These are phyloP conservation scores for Podosphaera aphanis DNA, from an alignment of 2,329 filamentous ascomycete species.

Conservation along the genomic window DNA sequence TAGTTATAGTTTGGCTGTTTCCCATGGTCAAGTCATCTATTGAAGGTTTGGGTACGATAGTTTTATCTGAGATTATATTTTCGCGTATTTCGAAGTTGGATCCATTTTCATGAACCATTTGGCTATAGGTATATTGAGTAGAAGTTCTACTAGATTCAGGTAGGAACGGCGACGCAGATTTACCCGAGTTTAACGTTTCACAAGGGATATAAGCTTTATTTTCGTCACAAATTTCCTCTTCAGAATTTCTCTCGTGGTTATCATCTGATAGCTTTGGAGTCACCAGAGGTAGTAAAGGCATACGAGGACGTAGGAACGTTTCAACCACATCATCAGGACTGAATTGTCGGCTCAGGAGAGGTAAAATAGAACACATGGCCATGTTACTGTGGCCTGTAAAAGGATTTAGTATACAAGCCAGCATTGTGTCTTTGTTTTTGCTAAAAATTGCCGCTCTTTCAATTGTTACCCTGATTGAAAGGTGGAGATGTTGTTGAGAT, in stretches of 20 bases:
- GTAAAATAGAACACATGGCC: constrained; percentile 51
- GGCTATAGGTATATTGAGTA: not conserved
- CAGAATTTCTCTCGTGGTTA: constrained; percentile 4
- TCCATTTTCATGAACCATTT: not conserved
- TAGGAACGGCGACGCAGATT: not conserved
- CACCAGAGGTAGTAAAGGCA: constrained; percentile 20
- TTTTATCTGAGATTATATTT: not conserved
- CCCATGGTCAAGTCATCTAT: not conserved
- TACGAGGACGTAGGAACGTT: constrained; percentile 33
- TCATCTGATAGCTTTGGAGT: constrained; percentile 1
- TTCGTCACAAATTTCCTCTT: constrained; percentile 8
- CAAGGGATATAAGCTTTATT: constrained; percentile 2
- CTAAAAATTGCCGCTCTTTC: constrained; percentile 62
- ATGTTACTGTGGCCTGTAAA: constrained; percentile 38
- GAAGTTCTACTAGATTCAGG: not conserved
- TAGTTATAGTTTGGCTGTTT: not conserved
- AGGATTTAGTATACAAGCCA: constrained; percentile 64
- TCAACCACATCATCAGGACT: constrained; percentile 43
- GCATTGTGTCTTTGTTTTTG: constrained; percentile 45
- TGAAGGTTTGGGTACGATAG: not conserved
- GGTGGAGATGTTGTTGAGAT: constrained; percentile 42
- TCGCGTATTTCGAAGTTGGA: not conserved
- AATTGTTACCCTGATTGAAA: constrained; percentile 47
- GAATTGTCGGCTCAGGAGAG: constrained; percentile 48
- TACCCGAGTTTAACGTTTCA: not conserved